A percentile compares a stretch with the other conserved stretches of the same genome.
phyloP scores from a whole-genome alignment of 1,139 yeast genomes.

The Blastobotrys aristatus region DNA sequence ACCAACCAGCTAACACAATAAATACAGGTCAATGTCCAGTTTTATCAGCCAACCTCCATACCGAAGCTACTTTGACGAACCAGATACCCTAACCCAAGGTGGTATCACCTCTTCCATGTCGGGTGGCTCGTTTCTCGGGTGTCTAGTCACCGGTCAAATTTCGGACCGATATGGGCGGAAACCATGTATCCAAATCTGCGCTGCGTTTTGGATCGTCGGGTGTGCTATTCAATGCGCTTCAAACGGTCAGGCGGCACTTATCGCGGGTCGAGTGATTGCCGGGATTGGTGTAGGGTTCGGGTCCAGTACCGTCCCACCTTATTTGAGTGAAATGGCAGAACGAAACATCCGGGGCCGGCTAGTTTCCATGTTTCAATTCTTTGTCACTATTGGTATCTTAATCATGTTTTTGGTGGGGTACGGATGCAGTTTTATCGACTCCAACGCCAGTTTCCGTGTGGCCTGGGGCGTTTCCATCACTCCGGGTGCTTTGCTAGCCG shows the following conservation, averaged over 20 bases:
- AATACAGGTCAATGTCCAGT: slow-evolving; percentile 86
- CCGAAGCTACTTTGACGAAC: slow-evolving; percentile 36
- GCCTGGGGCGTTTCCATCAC: slow-evolving; percentile 67
- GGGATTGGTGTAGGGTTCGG: slow-evolving; percentile 71
- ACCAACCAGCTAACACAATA: not conserved
- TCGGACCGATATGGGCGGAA: slow-evolving; percentile 80
- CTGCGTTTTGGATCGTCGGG: slow-evolving; percentile 72
- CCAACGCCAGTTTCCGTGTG: slow-evolving; percentile 53
- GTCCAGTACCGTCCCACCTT: slow-evolving; percentile 68
- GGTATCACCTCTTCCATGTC: slow-evolving; percentile 95
- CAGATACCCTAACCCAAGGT: slow-evolving; percentile 56
- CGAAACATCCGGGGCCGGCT: slow-evolving; percentile 60
- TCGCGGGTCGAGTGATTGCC: slow-evolving; percentile 57
- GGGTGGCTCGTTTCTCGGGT: slow-evolving; percentile 67
- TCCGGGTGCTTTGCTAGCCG: slow-evolving; percentile 52
- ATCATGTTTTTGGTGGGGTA: slow-evolving; percentile 55
- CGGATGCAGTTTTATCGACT: slow-evolving; percentile 50
- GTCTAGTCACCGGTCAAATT: slow-evolving; percentile 33
- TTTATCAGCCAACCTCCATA: slow-evolving; percentile 69
- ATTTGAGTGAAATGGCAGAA: slow-evolving; percentile 68
- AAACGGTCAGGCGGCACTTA: slow-evolving; percentile 64
- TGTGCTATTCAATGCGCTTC: slow-evolving; percentile 79
- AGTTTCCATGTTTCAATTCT: no score
- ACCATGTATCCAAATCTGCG: slow-evolving; percentile 70
- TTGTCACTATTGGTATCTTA: slow-evolving; percentile 64